Evolutionary conservation across 2,329 filamentous ascomycete genomes (phyloP).

Genomic region (Phialophora chinensis): DNA sequence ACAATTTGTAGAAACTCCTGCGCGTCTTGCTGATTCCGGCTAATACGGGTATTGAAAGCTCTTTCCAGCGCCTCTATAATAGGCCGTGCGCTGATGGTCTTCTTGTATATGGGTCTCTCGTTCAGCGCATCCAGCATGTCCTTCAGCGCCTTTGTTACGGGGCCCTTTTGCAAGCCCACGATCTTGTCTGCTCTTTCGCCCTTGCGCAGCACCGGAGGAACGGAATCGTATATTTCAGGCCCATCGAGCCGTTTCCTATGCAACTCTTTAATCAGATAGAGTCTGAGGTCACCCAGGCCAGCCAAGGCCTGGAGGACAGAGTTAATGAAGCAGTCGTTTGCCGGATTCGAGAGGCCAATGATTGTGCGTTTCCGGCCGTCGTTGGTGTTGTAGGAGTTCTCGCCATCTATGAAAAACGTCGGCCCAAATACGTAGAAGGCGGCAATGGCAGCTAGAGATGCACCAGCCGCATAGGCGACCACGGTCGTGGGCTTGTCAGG

Average conservation of each 20-base stretch:
- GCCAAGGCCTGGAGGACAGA: constrained; percentile 92
- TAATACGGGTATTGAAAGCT: constrained; percentile 89
- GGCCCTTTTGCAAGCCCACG: constrained; percentile 72
- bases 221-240: constrained; percentile 72
- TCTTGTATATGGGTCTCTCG: constrained; percentile 89
- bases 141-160: constrained; percentile 87
- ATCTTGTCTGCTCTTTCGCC: constrained; percentile 55
- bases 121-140: constrained; percentile 91
- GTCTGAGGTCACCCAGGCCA: constrained; percentile 82
- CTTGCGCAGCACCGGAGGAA: constrained; percentile 48
- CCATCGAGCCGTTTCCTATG: constrained; percentile 83
- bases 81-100: constrained; percentile 84
- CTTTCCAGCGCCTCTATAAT: constrained; percentile 84
- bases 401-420: constrained; percentile 92
- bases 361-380: constrained; percentile 77
- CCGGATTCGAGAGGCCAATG: constrained; percentile 85
- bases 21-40: constrained; percentile 93
- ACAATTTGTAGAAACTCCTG: constrained; percentile 97
- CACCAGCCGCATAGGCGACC: constrained; percentile 91
- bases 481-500: constrained; percentile 82
- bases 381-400: constrained; percentile 63
- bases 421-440: constrained; percentile 97
- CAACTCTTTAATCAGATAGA: constrained; percentile 91
- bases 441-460: constrained; percentile 90
- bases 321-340: constrained; percentile 98